Evolutionary conservation across 805 yeast species (phyloP).

Genomic region (Candida ortonii): DNA sequence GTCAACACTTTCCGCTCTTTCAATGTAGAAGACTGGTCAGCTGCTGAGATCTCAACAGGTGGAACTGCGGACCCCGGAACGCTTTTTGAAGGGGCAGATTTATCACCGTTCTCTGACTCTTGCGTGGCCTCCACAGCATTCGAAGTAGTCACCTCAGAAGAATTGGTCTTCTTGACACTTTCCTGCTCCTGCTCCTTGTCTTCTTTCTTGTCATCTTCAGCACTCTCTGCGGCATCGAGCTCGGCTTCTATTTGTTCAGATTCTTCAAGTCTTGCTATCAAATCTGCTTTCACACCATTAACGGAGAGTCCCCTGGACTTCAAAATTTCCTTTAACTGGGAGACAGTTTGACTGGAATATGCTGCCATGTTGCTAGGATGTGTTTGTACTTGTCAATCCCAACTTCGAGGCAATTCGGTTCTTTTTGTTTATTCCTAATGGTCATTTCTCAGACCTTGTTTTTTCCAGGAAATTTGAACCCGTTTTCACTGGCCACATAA

Average conservation of each 20-base stretch:
- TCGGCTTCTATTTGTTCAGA: slow-evolving; percentile 42
- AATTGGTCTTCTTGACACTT: not conserved
- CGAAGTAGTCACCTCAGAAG: no score
- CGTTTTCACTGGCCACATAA: no score
- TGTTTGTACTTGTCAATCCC: no score
- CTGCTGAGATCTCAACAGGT: slow-evolving; percentile 12
- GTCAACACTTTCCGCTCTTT: slow-evolving; percentile 36
- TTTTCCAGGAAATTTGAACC: no score
- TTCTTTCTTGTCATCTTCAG: slow-evolving; percentile 19
- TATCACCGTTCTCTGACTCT: slow-evolving; percentile 1
- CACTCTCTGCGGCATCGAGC: slow-evolving; percentile 15
- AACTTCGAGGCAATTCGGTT: no score
- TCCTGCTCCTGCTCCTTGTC: slow-evolving; percentile 4
- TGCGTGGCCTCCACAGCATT: slow-evolving; percentile 14
- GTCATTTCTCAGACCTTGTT: no score
- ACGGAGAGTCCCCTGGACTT: slow-evolving; percentile 63
- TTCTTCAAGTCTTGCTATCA: slow-evolving; percentile 62
- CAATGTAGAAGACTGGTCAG: slow-evolving; percentile 15
- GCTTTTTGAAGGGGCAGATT: no score
- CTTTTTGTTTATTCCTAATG: no score
- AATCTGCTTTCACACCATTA: slow-evolving; percentile 79
- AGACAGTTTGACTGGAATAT: slow-evolving; percentile 69
- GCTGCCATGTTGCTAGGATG: slow-evolving; percentile 52
- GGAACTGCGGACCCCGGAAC: no score
- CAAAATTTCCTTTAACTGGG: slow-evolving; percentile 77